Evolutionary conservation across 225 moss, liverwort and hornwort species (phyloP).

Genomic region (Anthoceros angustus): DNA sequence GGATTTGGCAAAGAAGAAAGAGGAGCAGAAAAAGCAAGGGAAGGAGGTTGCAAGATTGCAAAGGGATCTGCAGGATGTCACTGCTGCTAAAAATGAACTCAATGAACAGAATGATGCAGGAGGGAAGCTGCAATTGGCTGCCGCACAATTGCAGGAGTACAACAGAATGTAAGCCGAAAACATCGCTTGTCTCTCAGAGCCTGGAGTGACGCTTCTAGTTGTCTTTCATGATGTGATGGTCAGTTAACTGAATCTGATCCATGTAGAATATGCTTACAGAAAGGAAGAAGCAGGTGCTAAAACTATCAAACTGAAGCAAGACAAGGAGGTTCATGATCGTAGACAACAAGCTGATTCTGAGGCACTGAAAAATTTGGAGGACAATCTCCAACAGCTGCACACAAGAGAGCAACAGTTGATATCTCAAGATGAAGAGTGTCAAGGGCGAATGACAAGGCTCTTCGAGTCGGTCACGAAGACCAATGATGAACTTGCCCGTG

Average conservation of each 20-base stretch:
- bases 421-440: slow-evolving; percentile 51
- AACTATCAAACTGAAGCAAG: slow-evolving; percentile 76
- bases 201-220: not conserved
- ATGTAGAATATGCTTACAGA: slow-evolving; percentile 20
- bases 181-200: not conserved
- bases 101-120: slow-evolving; percentile 75
- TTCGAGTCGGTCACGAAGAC: slow-evolving; percentile 51
- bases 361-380: slow-evolving; percentile 77
- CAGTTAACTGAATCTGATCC: not conserved
- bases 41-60: slow-evolving; percentile 72
- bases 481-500: slow-evolving; percentile 43
- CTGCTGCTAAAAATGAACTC: slow-evolving; percentile 59
- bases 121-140: slow-evolving; percentile 68
- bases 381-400: slow-evolving; percentile 69
- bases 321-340: slow-evolving; percentile 86
- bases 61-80: slow-evolving; percentile 60
- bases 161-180: slow-evolving; percentile 62
- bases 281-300: slow-evolving; percentile 89
- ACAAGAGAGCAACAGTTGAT: slow-evolving; percentile 72
- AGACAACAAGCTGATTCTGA: slow-evolving; percentile 84
- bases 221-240: not conserved
- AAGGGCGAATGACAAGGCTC: slow-evolving; percentile 54
- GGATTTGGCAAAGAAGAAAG: slow-evolving; percentile 84
- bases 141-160: slow-evolving; percentile 76
- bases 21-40: slow-evolving; percentile 83